Conservation (phyloP, 2,329 filamentous ascomycete species). For the Neopestalotiopsis sp. region DNA sequence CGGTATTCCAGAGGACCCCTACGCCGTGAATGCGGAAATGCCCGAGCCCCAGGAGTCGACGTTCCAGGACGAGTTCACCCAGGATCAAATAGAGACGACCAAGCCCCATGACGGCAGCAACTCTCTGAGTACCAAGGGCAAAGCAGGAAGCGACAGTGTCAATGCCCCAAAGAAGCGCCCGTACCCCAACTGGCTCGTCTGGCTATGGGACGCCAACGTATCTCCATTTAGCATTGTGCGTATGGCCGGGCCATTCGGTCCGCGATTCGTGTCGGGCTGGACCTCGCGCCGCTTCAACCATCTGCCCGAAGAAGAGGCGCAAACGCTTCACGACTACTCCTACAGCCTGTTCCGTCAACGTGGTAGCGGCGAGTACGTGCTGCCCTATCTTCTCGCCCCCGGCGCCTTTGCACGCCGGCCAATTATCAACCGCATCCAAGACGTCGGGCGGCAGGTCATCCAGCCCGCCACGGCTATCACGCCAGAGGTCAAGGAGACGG, state of each 20-base stretch:
- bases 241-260: conserved; percentile 86
- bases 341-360: conserved; percentile 93
- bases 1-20: conserved; percentile 92
- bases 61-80: conserved; percentile 77
- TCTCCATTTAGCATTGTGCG: conserved; percentile 93
- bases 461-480: conserved; percentile 35
- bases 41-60: conserved; percentile 78
- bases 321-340: conserved; percentile 88
- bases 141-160: conserved; percentile 30
- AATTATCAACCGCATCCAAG: conserved; percentile 83
- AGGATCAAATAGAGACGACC: conserved; percentile 64
- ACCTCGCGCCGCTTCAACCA: conserved; percentile 91
- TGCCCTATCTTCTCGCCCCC: conserved; percentile 90
- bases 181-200: conserved; percentile 84
- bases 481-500: conserved; percentile 56
- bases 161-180: conserved; percentile 52
- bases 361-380: conserved; percentile 90
- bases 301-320: conserved; percentile 77
- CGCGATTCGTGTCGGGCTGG: conserved; percentile 93
- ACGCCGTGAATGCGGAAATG: conserved; percentile 80
- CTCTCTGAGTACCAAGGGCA: conserved; percentile 46
- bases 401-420: conserved; percentile 91
- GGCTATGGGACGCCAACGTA: conserved; percentile 96
- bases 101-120: conserved; percentile 33
- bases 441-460: conserved; percentile 77